Conservation (phyloP, 139 green algal genomes). For the Monoraphidium neglectum region DNA sequence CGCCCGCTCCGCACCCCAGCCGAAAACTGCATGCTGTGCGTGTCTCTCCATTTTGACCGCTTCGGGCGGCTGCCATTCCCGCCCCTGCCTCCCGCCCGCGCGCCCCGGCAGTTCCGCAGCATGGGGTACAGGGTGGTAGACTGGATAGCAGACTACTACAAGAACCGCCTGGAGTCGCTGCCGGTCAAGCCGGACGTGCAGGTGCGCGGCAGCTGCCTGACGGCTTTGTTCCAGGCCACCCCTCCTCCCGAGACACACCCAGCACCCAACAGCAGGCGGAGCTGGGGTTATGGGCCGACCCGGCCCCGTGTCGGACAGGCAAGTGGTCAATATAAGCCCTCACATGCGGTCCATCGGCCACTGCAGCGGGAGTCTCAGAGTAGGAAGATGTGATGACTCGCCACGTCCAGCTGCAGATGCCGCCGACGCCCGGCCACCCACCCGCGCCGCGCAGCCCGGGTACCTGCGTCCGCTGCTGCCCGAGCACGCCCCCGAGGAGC, state of each 20-base stretch:
- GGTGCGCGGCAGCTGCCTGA: conserved; percentile 13
- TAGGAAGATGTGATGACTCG: not conserved
- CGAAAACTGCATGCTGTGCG: not conserved
- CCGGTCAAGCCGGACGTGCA: conserved; percentile 49
- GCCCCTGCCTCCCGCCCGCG: too few species aligned
- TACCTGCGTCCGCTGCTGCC: conserved; percentile 64
- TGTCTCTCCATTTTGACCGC: not conserved
- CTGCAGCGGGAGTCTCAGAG: not conserved
- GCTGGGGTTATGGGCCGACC: too few species aligned
- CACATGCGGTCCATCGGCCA: not conserved
- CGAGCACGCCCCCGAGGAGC: conserved; percentile 45
- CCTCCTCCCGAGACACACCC: too few species aligned
- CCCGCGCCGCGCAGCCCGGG: conserved; percentile 49
- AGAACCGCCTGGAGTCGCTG: conserved; percentile 2
- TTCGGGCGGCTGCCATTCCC: not conserved
- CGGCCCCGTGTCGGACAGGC: too few species aligned
- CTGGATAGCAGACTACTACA: conserved; percentile 68
- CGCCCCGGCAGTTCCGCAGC: conserved; percentile 50
- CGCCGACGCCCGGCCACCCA: not conserved
- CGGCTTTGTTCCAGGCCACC: not conserved
- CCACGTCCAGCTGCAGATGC: not conserved
- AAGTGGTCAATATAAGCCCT: too few species aligned
- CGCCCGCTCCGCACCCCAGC: not conserved
- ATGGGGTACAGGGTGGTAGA: conserved; percentile 68
- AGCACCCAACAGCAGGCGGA: too few species aligned